These are phyloP conservation scores for Nicotiana knightiana DNA, from an alignment of 257 asterid species.

Conservation along the genomic window DNA sequence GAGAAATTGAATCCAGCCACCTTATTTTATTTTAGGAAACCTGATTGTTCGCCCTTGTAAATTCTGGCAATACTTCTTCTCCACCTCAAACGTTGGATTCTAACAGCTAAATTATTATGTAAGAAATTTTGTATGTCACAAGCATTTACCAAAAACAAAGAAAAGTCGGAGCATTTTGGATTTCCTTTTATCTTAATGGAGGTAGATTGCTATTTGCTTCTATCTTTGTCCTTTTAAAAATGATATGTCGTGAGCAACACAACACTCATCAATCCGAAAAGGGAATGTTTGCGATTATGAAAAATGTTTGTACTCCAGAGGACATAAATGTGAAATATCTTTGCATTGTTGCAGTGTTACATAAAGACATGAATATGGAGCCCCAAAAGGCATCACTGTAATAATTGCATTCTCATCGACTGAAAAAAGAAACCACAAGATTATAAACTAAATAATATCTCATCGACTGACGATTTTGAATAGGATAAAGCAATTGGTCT, in stretches of 20 bases:
- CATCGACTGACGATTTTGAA: not conserved
- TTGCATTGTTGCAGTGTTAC: too few relatives aligned
- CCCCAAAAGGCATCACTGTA: not conserved
- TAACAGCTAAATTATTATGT: not conserved
- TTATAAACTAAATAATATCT: too few relatives aligned
- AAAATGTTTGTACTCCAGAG: too few relatives aligned
- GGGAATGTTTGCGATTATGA: not conserved
- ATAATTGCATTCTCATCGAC: too few relatives aligned
- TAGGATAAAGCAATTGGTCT: too few relatives aligned
- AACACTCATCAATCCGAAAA: not conserved
- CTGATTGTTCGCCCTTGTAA: not conserved
- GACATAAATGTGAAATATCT: too few relatives aligned
- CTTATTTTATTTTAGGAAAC: not conserved
- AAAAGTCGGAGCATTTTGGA: not conserved
- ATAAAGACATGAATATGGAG: too few relatives aligned
- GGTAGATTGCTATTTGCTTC: not conserved
- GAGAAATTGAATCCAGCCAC: not conserved
- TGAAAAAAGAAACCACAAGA: too few relatives aligned
- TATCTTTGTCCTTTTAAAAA: not conserved
- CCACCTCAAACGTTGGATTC: not conserved
- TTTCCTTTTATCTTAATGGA: not conserved
- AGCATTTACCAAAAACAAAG: not conserved
- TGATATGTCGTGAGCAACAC: not conserved
- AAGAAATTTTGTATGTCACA: slow-evolving; percentile 6
- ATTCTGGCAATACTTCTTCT: not conserved